Evolutionary conservation across 139 green algal genomes (phyloP).

Genomic region (Mesostigma viride): DNA sequence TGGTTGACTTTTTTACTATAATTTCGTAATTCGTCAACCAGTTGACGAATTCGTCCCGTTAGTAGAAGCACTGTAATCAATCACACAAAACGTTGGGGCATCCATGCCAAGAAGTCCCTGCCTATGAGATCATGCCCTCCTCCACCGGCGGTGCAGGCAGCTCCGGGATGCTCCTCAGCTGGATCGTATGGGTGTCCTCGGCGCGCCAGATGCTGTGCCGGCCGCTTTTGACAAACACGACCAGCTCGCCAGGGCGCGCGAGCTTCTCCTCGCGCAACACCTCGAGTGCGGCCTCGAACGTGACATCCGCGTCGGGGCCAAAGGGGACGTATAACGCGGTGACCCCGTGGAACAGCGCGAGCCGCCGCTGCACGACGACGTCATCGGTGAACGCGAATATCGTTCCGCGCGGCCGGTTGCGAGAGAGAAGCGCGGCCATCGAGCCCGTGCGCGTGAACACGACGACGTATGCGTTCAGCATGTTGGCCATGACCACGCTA

Average conservation of each 20-base stretch:
- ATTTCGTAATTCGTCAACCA: too few species aligned
- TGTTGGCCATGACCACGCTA: constrained; percentile 79
- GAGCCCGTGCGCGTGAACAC: constrained; percentile 54
- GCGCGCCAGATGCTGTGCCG: constrained; percentile 64
- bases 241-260: constrained; percentile 46
- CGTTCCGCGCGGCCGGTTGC: constrained; percentile 64
- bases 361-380: constrained; percentile 69
- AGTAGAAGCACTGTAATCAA: too few species aligned
- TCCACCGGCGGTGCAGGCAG: too few species aligned
- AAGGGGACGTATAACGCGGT: constrained; percentile 50
- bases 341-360: constrained; percentile 67
- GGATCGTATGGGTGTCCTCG: constrained; percentile 62
- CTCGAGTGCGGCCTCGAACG: constrained; percentile 36
- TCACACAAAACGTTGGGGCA: too few species aligned
- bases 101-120: too few species aligned
- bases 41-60: too few species aligned
- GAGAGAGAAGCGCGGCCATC: constrained; percentile 69
- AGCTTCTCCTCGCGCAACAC: too few species aligned
- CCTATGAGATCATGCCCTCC: too few species aligned
- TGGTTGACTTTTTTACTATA: too few species aligned
- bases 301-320: constrained; percentile 36
- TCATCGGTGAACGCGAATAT: constrained; percentile 79
- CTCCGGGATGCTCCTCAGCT: constrained; percentile 37
- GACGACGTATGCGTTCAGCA: constrained; percentile 44
- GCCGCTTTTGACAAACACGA: constrained; percentile 71